Evolutionary conservation across 148 eudicot species (phyloP).

Genomic region (Heliosperma pusillum): DNA sequence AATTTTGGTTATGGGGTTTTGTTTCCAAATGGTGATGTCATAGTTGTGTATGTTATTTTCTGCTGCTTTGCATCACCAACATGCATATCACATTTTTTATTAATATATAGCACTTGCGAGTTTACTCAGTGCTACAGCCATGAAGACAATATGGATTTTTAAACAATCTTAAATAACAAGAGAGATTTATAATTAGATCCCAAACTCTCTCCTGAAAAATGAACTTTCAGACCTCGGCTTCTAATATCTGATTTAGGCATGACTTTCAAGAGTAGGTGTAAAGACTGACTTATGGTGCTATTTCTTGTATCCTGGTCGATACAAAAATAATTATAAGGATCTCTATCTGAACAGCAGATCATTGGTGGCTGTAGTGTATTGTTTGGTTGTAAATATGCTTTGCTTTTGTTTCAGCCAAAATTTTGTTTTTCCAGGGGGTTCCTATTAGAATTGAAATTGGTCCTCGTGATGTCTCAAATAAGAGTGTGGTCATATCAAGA

Average conservation of each 20-base stretch:
- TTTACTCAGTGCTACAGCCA: not conserved
- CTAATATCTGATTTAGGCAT: conserved; percentile 3
- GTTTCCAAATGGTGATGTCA: conserved; percentile 3
- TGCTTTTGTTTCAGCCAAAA: not conserved
- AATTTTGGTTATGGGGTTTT: not conserved
- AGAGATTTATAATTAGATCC: not conserved
- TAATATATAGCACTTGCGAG: not conserved
- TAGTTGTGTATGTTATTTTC: not conserved
- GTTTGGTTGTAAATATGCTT: not conserved
- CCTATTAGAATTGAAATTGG: conserved; percentile 96
- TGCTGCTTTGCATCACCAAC: conserved; percentile 1
- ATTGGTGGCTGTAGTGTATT: conserved; percentile 1
- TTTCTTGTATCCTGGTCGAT: not conserved
- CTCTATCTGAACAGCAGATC: conserved; percentile 1
- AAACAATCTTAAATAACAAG: too few species aligned
- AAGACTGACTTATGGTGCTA: not conserved
- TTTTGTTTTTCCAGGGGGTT: conserved; percentile 55
- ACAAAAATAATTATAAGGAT: not conserved
- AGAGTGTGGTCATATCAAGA: conserved; percentile 81
- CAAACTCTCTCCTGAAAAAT: not conserved
- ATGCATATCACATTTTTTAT: conserved; percentile 4
- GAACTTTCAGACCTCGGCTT: not conserved
- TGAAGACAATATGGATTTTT: not conserved
- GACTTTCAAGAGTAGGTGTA: not conserved
- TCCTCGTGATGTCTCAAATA: conserved; percentile 90